A percentile compares a stretch with the other conserved stretches of the same genome.
These are phyloP conservation scores for Papiliotrema terrestris DNA, from an alignment of 1,284 basidiomycete species.

Conservation along the genomic window DNA sequence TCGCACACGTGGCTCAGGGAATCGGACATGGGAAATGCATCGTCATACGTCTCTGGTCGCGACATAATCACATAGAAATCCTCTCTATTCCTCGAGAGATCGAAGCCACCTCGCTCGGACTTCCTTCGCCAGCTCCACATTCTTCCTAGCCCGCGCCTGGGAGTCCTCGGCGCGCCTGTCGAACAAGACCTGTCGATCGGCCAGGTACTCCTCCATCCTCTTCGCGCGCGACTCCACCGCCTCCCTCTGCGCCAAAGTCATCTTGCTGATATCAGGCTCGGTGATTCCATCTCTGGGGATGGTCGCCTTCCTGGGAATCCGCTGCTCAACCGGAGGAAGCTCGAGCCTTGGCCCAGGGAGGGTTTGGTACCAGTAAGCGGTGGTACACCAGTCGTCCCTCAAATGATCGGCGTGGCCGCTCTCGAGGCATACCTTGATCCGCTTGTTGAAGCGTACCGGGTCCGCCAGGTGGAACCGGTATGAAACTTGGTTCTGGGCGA, in stretches of 20 bases:
- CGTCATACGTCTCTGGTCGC: no score
- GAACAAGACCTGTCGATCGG: background rate
- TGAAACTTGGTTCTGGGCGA: background rate
- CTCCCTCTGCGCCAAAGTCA: slow-evolving; percentile 54
- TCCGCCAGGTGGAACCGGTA: slow-evolving; percentile 1
- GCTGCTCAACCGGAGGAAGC: background rate
- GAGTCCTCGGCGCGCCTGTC: no score
- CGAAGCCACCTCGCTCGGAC: no score
- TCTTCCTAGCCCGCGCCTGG: no score
- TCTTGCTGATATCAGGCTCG: slow-evolving; percentile 26
- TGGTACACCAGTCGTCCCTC: slow-evolving; percentile 1
- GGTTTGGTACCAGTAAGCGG: slow-evolving; percentile 3
- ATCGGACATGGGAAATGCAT: no score
- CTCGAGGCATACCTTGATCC: background rate
- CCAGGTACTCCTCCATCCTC: slow-evolving; percentile 27
- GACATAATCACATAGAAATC: no score
- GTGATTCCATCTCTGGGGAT: background rate
- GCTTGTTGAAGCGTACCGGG: background rate
- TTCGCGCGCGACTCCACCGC: slow-evolving; percentile 21
- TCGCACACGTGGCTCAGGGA: no score
- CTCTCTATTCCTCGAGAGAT: no score
- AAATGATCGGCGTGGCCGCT: slow-evolving; percentile 1
- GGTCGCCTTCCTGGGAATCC: background rate
- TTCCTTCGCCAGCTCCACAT: no score
- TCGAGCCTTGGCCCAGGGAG: background rate